A percentile compares a stretch with the other conserved stretches of the same genome.
Conservation (phyloP, 2,329 filamentous ascomycete species). For the Xylogone sp. region DNA sequence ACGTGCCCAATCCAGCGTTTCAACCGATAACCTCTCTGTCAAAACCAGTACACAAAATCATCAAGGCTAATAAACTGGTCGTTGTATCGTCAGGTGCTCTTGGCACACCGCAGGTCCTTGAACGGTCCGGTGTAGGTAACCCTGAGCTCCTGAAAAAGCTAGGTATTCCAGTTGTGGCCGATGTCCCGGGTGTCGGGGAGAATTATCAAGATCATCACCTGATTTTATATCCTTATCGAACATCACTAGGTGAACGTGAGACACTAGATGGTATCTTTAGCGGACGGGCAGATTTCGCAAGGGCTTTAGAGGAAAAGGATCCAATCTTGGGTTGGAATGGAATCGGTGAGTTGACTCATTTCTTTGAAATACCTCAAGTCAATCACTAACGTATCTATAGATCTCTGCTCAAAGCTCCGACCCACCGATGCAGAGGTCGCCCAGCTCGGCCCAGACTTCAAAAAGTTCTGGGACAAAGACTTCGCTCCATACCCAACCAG, state of each 20-base stretch:
- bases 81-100: conserved; percentile 37
- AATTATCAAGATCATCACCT: conserved; percentile 56
- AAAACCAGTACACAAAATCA: conserved; percentile 27
- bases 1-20: conserved; percentile 43
- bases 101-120: conserved; percentile 43
- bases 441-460: conserved; percentile 42
- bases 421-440: conserved; percentile 45
- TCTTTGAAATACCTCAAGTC: background rate
- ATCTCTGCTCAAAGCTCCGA: conserved; percentile 52
- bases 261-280: conserved; percentile 51
- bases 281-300: conserved; percentile 41
- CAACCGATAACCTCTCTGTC: conserved; percentile 28
- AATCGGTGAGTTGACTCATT: conserved; percentile 29
- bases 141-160: conserved; percentile 42
- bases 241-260: conserved; percentile 38
- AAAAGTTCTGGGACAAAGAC: conserved; percentile 50
- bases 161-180: conserved; percentile 40
- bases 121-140: conserved; percentile 59
- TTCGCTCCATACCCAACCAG: conserved; percentile 34
- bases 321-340: conserved; percentile 54
- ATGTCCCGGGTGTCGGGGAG: conserved; percentile 49
- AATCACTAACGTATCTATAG: conserved; percentile 23
- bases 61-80: conserved; percentile 53
- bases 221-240: conserved; percentile 48
- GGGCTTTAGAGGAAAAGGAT: conserved; percentile 43